Evolutionary conservation across 345 rosid genomes (phyloP).

Genomic region (Salix udensis): DNA sequence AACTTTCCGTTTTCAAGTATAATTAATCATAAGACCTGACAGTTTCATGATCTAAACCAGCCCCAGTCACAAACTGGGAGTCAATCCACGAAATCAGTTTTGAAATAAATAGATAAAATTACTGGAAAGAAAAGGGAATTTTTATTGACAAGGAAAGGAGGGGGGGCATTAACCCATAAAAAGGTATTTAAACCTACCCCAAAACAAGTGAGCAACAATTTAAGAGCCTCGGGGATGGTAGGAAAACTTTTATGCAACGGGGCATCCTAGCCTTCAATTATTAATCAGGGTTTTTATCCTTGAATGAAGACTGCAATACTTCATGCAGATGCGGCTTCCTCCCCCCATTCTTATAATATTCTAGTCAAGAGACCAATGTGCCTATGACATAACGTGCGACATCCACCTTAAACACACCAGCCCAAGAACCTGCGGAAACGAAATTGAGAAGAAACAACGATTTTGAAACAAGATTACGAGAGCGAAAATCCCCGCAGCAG

Average conservation of each 20-base stretch:
- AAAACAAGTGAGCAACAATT: constrained; percentile 17
- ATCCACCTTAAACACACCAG: constrained; percentile 85
- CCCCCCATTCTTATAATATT: background rate
- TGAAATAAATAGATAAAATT: too few species aligned
- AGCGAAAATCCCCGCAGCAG: background rate
- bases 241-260: constrained; percentile 15
- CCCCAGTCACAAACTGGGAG: too few species aligned
- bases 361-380: constrained; percentile 74
- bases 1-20: too few species aligned
- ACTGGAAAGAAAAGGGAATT: too few species aligned
- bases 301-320: constrained; percentile 3
- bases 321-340: background rate
- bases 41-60: too few species aligned
- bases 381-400: constrained; percentile 77
- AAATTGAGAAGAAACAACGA: background rate
- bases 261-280: constrained; percentile 2
- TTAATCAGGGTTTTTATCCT: constrained; percentile 8
- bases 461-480: background rate
- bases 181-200: constrained; percentile 6
- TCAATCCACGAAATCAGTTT: too few species aligned
- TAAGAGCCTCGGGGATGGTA: constrained; percentile 6
- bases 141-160: too few species aligned
- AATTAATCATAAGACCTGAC: too few species aligned
- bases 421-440: constrained; percentile 75
- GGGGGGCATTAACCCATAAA: background rate